Conservation (phyloP, 495 filamentous ascomycete genomes). For the Hyaloscypha bicolor region DNA sequence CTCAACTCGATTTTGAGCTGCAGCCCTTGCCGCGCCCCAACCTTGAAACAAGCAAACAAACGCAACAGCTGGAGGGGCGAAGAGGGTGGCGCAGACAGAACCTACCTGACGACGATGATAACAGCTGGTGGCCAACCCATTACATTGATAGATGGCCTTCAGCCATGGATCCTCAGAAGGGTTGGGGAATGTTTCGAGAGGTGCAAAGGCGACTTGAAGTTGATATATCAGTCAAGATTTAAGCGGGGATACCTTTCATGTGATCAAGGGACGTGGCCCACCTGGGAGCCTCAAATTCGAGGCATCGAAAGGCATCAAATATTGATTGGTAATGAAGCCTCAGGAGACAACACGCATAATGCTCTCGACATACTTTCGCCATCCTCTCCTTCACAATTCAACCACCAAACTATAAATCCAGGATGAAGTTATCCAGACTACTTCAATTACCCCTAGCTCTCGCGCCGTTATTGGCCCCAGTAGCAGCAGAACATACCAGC, state of each 20-base stretch:
- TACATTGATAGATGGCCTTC: conserved; percentile 9
- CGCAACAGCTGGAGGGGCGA: background rate
- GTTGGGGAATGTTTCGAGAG: background rate
- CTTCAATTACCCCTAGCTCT: conserved; percentile 27
- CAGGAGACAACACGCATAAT: background rate
- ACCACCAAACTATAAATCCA: background rate
- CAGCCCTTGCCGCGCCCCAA: background rate
- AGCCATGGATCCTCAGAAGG: background rate
- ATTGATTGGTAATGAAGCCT: conserved; percentile 26
- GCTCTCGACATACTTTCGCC: background rate
- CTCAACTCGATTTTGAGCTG: background rate
- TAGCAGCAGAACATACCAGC: conserved; percentile 81
- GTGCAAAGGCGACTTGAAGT: background rate
- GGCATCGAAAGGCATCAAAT: background rate
- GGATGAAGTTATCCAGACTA: conserved; percentile 29
- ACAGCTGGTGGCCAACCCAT: conserved; percentile 65
- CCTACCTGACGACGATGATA: conserved; percentile 80
- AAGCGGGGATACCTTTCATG: conserved; percentile 24
- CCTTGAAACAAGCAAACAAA: conserved; percentile 21
- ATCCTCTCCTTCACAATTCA: background rate
- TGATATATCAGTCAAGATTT: conserved; percentile 3
- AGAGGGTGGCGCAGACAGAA: background rate
- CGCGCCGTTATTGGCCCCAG: conserved; percentile 43
- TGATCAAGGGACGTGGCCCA: conserved; percentile 4
- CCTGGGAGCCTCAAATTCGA: background rate